phyloP scores from a whole-genome alignment of 2,329 filamentous ascomycete species.

The Cercospora canescens region DNA sequence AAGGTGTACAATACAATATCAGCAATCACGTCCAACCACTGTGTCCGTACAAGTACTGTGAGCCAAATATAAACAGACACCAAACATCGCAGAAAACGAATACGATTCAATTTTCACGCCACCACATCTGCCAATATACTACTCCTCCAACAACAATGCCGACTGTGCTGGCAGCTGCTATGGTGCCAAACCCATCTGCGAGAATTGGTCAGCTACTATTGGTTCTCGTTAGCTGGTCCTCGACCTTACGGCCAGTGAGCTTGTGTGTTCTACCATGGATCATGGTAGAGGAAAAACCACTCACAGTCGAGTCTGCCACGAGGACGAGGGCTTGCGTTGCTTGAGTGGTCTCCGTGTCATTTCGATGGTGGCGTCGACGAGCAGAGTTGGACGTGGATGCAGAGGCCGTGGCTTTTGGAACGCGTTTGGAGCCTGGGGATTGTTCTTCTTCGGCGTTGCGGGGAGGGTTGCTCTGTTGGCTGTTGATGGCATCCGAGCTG shows the following conservation, averaged over 20 bases:
- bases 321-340: not conserved
- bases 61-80: no score
- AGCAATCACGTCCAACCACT: not conserved
- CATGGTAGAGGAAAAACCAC: not conserved
- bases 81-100: not conserved
- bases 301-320: not conserved
- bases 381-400: not conserved
- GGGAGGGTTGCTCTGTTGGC: not conserved
- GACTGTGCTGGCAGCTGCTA: not conserved
- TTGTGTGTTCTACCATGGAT: not conserved
- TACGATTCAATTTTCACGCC: not conserved
- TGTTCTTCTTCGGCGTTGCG: not conserved
- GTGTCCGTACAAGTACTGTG: no score
- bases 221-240: not conserved
- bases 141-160: not conserved
- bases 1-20: not conserved
- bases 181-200: conserved; percentile 4
- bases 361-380: not conserved
- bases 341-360: not conserved
- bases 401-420: not conserved
- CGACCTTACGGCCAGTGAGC: not conserved
- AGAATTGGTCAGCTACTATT: conserved; percentile 9
- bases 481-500: not conserved
- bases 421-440: not conserved
- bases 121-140: no score